phyloP scores from a whole-genome alignment of 805 yeast genomes.

The Candida broadrunensis region DNA sequence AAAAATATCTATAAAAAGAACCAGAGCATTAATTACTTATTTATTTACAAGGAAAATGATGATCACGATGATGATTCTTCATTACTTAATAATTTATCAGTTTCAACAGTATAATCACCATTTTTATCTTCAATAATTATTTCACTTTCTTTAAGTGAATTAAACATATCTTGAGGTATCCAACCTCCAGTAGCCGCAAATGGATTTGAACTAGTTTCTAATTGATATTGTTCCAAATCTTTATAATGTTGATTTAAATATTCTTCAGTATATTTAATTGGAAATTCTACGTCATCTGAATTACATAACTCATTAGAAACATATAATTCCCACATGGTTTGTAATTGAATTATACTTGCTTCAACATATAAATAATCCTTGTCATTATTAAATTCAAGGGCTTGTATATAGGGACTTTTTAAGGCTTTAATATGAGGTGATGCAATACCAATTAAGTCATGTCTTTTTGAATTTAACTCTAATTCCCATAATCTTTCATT shows the following conservation, averaged over 20 bases:
- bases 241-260: constrained; percentile 57
- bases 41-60: too few species aligned
- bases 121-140: constrained; percentile 55
- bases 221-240: constrained; percentile 64
- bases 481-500: constrained; percentile 88
- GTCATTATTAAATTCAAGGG: constrained; percentile 55
- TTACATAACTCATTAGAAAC: constrained; percentile 55
- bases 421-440: constrained; percentile 78
- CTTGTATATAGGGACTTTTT: constrained; percentile 60
- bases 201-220: constrained; percentile 65
- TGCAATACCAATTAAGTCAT: constrained; percentile 73
- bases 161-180: constrained; percentile 94
- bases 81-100: constrained; percentile 25
- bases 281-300: constrained; percentile 43
- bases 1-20: constrained; percentile 61
- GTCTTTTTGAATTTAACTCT: constrained; percentile 60
- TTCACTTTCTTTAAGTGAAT: constrained; percentile 63
- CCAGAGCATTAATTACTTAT: too few species aligned
- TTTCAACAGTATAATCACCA: constrained; percentile 37
- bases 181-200: constrained; percentile 91
- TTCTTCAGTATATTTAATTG: constrained; percentile 57
- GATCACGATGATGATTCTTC: too few species aligned
- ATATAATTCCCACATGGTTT: constrained; percentile 67
- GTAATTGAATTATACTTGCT: constrained; percentile 62
- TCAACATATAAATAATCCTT: constrained; percentile 64